Evolutionary conservation across 768 basidiomycete species (phyloP).

Genomic region (Plicaturopsis crispa): DNA sequence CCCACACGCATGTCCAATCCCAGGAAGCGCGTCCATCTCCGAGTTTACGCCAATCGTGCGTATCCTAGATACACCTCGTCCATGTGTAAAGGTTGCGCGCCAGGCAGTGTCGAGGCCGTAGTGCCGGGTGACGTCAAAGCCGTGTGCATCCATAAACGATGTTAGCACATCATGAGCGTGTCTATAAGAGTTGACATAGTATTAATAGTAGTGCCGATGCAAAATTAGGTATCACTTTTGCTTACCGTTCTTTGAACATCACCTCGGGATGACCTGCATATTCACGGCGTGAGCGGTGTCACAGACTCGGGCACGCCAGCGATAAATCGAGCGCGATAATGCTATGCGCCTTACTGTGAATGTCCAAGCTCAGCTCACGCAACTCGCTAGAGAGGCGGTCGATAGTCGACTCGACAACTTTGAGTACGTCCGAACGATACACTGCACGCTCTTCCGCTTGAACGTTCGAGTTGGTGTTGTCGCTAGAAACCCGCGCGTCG

Average conservation of each 20-base stretch:
- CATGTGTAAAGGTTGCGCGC: slow-evolving; percentile 60
- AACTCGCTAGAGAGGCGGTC: slow-evolving; percentile 46
- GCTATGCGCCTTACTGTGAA: slow-evolving; percentile 43
- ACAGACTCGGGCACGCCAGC: background rate
- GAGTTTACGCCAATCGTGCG: slow-evolving; percentile 74
- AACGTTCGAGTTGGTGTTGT: too few relatives aligned
- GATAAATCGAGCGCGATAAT: background rate
- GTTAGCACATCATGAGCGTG: slow-evolving; percentile 69
- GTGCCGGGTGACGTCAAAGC: slow-evolving; percentile 55
- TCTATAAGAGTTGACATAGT: slow-evolving; percentile 23
- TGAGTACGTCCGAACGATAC: slow-evolving; percentile 25
- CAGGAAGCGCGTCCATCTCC: slow-evolving; percentile 45
- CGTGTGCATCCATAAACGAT: slow-evolving; percentile 55
- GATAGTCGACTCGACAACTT: slow-evolving; percentile 53
- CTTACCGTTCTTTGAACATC: slow-evolving; percentile 59
- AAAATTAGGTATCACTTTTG: background rate
- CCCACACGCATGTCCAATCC: slow-evolving; percentile 66
- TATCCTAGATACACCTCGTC: slow-evolving; percentile 60
- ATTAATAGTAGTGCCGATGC: background rate
- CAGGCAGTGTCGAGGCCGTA: slow-evolving; percentile 68
- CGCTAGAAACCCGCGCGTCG: too few relatives aligned
- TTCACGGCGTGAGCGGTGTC: slow-evolving; percentile 1
- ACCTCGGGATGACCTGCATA: slow-evolving; percentile 62
- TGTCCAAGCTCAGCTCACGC: slow-evolving; percentile 57
- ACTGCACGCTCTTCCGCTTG: too few relatives aligned